Evolutionary conservation across 2,329 filamentous ascomycete genomes (phyloP), one percentile per base, ranked within the genome.

Genomic region (Penicillium crustosum): DNA sequence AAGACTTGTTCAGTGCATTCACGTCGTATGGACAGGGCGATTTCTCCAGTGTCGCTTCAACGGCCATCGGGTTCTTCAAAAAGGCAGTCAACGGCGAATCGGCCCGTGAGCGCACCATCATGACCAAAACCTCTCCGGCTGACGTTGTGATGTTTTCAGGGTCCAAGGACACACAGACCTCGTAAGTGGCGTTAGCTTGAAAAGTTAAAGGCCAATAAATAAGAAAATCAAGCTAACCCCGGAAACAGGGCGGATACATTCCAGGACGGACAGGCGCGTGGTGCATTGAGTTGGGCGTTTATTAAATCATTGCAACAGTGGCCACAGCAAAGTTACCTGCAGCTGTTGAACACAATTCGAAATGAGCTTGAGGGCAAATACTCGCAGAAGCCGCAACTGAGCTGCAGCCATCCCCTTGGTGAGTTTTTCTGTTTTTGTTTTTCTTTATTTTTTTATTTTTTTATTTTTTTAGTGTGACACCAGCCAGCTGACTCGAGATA

Each of bases 91-190:
- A 79, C 44, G 93, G 93, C 60, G 87, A 92, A 60, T 86, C 89
- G 19, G 88, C 89, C 5, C 88, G 92, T 72, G 83, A 95, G 76
- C 87, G 86, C 71, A 90, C 93, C 53, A 81, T 92, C 70, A 84
- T 88, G 66, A 97, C 93, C 35, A 95, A 96, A 78, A 97, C 94
- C 4, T 94, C 89, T 41, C 89, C 93, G 1, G 94, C 94, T 42
- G 94, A 99, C 75, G 94, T 99, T 39, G 86, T 97, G 71, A 96
- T 97, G 90, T 96, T 93, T 86, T 96, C 91, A 60, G 94, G 94
- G 49, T 95, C 91, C 77, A 97, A 97, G 77, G 94, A 97, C 72
- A 87, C 89, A 57, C 94, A 97, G 78, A 99, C 93, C 51, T 76
- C 73, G 73, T 75, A 63, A 64, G 72, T 69, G 42, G 15, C 9